Evolutionary conservation across 1,139 yeast species (phyloP), one percentile per base, ranked within the genome.

Genomic region (Sugiyamaella neomexicana): DNA sequence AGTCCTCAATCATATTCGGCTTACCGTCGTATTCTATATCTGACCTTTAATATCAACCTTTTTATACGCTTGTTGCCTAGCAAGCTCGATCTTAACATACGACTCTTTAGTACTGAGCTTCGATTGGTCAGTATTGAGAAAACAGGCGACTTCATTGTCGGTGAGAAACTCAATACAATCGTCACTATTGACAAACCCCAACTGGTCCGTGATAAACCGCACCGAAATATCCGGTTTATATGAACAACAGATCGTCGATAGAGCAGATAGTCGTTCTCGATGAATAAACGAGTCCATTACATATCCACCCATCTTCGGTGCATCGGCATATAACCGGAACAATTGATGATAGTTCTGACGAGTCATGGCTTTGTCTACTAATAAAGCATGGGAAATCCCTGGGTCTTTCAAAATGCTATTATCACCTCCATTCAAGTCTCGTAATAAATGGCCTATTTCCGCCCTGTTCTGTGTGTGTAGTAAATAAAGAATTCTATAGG

Each of bases 31-130:
- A 20, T 17, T 17, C 20, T 57, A 87, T 16, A 86, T 78, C 69
- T 91, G 97, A 0, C 98, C 97, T 73, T 90, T 91, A 58, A 91
- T 90, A 67, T 91, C 97, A n/a, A 91, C 83, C 65, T 80, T 86
- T 57, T 76, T 80, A 61, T 80, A 80, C 29, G 73, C 76, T 7
- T 77, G 72, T 48, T 73, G 72, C 53, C 77, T 75, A 15, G 80
- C 73, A 7, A 73, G 71, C 50, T 75, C 75, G 10, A 86, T 73
- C 0, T 68, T 65, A 0, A 74, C 64, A 63, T 82, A 75, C 0
- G 87, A 80, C 44, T 76, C 73, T 23, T 75, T 69, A 42, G 79
- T 70, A 31, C 65, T 60, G 12, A 63, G 55, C 6, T 36, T 49
- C n/a, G 34, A 53, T 20, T 48, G 49, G 29, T 55, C 56, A 4